A percentile compares a stretch with the other conserved stretches of the same genome.
Conservation (phyloP, 441 rosid genomes). For the Daphne laureola region DNA sequence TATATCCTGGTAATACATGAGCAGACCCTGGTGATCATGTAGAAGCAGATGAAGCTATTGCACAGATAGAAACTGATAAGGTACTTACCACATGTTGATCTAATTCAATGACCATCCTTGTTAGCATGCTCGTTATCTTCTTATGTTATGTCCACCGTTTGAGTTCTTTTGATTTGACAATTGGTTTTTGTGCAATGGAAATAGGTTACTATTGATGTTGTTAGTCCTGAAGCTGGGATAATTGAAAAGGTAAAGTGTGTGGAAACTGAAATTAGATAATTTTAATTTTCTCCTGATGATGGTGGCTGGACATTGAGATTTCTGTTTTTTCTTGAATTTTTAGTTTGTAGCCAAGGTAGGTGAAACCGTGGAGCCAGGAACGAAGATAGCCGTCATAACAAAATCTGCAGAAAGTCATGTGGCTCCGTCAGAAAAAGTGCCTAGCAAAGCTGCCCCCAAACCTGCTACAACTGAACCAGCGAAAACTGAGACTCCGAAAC, state of each 20-base stretch:
- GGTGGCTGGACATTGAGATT: neutral
- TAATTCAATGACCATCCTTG: neutral
- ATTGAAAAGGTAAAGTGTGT: conserved; percentile 27
- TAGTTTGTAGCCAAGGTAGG: conserved; percentile 46
- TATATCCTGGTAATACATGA: conserved; percentile 12
- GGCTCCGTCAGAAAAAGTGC: conserved; percentile 29
- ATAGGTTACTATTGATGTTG: conserved; percentile 41
- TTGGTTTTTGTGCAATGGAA: neutral
- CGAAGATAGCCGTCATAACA: conserved; percentile 42
- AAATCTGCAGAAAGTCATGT: conserved; percentile 35
- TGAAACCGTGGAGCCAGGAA: conserved; percentile 52
- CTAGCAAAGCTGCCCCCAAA: conserved; percentile 19
- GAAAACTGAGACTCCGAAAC: conserved; percentile 21
- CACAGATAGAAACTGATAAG: conserved; percentile 57
- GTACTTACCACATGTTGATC: conserved; percentile 17
- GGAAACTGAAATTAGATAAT: neutral
- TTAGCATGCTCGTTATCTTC: neutral
- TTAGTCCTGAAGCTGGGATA: conserved; percentile 33
- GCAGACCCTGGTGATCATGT: conserved; percentile 52
- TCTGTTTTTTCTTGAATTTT: conserved; percentile 5
- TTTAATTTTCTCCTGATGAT: neutral
- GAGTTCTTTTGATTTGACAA: neutral
- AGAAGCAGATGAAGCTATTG: conserved; percentile 43
- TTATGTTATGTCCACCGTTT: neutral
- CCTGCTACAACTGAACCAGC: conserved; percentile 16